Percentiles rank a stretch among this genome's conserved stretches.
These are phyloP conservation scores for Pichia pseudocactophila DNA, from an alignment of 805 yeast genomes.

Conservation along the genomic window DNA sequence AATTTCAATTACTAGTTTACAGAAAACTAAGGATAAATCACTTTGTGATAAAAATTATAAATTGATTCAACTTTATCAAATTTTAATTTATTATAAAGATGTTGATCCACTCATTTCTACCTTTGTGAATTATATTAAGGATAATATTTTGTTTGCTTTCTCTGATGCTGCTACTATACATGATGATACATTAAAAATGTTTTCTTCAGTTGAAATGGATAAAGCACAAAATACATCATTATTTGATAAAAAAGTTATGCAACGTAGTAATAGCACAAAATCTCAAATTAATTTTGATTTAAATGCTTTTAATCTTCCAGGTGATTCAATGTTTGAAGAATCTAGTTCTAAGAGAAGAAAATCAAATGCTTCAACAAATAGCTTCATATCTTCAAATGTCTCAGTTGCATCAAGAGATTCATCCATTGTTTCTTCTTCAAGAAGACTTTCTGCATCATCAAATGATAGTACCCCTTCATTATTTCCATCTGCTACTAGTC, in stretches of 20 bases:
- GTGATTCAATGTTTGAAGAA: constrained; percentile 13
- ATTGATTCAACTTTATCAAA: constrained; percentile 20
- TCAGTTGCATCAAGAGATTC: constrained; percentile 22
- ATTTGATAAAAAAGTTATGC: constrained; percentile 16
- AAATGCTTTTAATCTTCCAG: constrained; percentile 23
- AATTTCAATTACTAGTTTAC: constrained; percentile 19
- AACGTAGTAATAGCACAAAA: background rate
- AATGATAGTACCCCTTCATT: constrained; percentile 19
- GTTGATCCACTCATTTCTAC: constrained; percentile 19
- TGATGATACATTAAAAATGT: constrained; percentile 20
- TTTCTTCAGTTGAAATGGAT: constrained; percentile 12
- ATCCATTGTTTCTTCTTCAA: constrained; percentile 20
- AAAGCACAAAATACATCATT: constrained; percentile 12
- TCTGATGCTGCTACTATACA: constrained; percentile 10
- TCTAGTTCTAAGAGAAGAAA: constrained; percentile 15
- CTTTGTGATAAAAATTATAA: constrained; percentile 12
- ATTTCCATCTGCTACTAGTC: constrained; percentile 23
- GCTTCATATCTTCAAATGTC: constrained; percentile 19
- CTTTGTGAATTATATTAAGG: constrained; percentile 16
- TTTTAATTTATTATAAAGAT: constrained; percentile 15
- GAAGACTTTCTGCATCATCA: constrained; percentile 22
- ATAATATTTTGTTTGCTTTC: constrained; percentile 10
- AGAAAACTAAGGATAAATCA: constrained; percentile 11
- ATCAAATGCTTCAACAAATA: constrained; percentile 22
- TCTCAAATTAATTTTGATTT: constrained; percentile 18